Base-by-base conservation (phyloP, 23 red algal species). In the Agarophyton chilense region DNA sequence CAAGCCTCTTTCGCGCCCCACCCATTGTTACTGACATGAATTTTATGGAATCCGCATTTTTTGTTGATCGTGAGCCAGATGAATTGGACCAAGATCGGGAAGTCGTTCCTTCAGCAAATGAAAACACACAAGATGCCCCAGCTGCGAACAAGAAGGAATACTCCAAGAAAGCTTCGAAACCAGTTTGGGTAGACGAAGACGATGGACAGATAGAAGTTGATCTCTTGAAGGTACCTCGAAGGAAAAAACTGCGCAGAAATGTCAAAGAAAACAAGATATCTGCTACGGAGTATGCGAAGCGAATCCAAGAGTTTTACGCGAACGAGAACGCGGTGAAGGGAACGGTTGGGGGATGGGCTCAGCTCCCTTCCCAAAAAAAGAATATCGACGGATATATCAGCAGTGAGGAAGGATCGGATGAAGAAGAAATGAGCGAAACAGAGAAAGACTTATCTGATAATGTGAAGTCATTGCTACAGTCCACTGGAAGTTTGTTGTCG, bases 131-230 rank as follows among this genome's bases (percentile, higher is more conserved):
- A 11, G 40, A 25, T 2, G 35, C 16, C 31, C 9, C 3, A 36
- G 29, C 21, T 14, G 9, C 39, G 4, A 22, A 10, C 5, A 21
- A 45, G 34, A 6, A 45, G 10, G 73, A 39, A 52, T n/a, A 80
- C 4, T 1, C 24, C 10, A 17, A 29, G 29, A 33, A 52, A 28
- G 51, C 25, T 7, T 38, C 50, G 21, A 80, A 80, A 24, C 77
- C 88, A 54, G 91, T 78, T 19, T 94, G 91, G 91, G 80, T 94
- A 10, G 91, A 94, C 52, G 82, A 94, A 39, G 91, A 94, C 74
- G 91, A 94, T 47, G 72, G 43, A 1, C 29, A 41, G 51, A 70
- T 51, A 26, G 28, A 50, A 25, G 82, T 94, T 13, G 52, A 94
- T 52, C 47, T 94, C n/a, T 57, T 51, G 4, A 78, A 61, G 11